Conservation (phyloP, 2,329 filamentous ascomycete genomes). For the Chaetomium olivaceum region DNA sequence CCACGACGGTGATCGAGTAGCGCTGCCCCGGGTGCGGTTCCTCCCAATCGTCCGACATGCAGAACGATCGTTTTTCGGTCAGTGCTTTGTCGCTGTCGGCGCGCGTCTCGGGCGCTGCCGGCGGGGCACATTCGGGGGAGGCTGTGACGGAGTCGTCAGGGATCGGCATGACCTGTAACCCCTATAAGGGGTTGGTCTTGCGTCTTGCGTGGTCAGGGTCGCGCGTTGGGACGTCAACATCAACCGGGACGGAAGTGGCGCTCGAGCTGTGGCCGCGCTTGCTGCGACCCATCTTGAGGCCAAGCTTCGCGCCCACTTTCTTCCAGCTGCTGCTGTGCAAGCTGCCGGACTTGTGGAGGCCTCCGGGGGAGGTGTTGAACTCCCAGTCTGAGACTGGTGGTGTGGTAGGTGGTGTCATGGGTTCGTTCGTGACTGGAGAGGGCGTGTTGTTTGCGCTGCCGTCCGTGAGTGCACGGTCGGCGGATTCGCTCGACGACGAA, state of each 20-base stretch:
- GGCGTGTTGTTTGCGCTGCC: constrained; percentile 64
- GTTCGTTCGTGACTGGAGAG: constrained; percentile 58
- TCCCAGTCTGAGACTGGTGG: constrained; percentile 64
- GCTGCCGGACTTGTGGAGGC: constrained; percentile 55
- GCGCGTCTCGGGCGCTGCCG: constrained; percentile 20
- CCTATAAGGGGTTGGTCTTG: constrained; percentile 53
- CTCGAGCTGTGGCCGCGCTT: constrained; percentile 46
- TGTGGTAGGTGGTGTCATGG: constrained; percentile 73
- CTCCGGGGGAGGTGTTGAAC: constrained; percentile 54
- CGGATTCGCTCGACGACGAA: constrained; percentile 49
- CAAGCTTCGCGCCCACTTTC: constrained; percentile 62
- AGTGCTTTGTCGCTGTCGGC: constrained; percentile 21
- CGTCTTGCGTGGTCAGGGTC: constrained; percentile 39
- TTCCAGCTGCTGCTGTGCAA: constrained; percentile 63
- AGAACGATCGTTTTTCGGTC: constrained; percentile 29
- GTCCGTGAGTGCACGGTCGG: constrained; percentile 57
- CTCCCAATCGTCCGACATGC: constrained; percentile 41
- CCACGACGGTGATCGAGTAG: constrained; percentile 38
- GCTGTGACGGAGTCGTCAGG: constrained; percentile 42
- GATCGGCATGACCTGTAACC: constrained; percentile 58
- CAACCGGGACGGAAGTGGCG: constrained; percentile 39
- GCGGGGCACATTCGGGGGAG: constrained; percentile 28
- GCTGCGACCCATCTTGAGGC: constrained; percentile 55
- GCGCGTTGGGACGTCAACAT: constrained; percentile 41
- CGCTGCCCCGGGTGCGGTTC: constrained; percentile 50